phyloP scores from a whole-genome alignment of 2,329 filamentous ascomycete genomes.

The Paecilomyces sp. region DNA sequence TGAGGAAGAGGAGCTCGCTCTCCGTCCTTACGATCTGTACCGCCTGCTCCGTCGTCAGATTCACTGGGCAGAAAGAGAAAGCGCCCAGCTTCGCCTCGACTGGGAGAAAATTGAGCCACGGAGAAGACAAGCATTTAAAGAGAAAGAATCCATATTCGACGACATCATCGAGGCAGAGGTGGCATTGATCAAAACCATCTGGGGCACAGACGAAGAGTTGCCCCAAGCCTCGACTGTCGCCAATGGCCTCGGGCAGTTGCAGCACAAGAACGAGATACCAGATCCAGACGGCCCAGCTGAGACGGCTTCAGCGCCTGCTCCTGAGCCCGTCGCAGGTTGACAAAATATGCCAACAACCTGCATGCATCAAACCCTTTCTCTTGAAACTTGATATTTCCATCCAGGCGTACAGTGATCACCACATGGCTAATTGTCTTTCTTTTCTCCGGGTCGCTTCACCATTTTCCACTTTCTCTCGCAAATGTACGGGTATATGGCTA shows the following conservation, averaged over 20 bases:
- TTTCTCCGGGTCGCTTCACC: too few species aligned
- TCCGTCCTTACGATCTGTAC: constrained; percentile 37
- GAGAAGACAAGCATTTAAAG: constrained; percentile 32
- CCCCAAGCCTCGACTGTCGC: constrained; percentile 2
- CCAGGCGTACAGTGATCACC: background rate
- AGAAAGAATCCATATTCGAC: constrained; percentile 38
- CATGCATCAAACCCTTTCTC: background rate
- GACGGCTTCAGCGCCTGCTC: background rate
- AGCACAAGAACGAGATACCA: background rate
- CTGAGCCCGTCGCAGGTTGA: background rate
- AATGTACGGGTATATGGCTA: background rate
- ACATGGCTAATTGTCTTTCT: background rate
- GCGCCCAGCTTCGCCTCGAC: constrained; percentile 28
- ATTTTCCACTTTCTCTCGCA: background rate
- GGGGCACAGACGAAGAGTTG: constrained; percentile 9
- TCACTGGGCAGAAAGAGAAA: constrained; percentile 41
- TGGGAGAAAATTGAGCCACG: constrained; percentile 31
- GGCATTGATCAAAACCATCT: constrained; percentile 23
- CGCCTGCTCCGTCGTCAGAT: constrained; percentile 41
- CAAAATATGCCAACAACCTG: background rate
- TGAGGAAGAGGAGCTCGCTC: constrained; percentile 36
- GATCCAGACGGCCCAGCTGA: background rate
- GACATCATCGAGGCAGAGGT: constrained; percentile 37
- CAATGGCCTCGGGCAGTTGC: background rate
- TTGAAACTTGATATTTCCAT: background rate